A percentile compares a stretch with the other conserved stretches of the same genome.
phyloP scores from a whole-genome alignment of 2,329 filamentous ascomycete species.

The Pseudofabraea citricarpa region DNA sequence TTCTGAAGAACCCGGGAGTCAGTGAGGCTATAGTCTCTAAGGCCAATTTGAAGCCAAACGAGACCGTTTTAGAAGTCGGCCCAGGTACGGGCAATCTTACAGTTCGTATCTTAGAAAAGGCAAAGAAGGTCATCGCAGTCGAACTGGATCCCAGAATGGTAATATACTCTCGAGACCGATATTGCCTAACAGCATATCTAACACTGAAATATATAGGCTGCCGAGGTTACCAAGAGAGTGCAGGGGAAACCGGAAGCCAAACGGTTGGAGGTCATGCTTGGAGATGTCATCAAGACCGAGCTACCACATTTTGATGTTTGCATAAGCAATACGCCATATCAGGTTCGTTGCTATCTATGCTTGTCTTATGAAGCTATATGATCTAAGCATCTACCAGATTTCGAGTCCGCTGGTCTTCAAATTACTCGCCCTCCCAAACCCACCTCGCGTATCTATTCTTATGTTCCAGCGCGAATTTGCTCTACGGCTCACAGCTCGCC shows the following conservation, averaged over 20 bases:
- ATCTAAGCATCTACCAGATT: too few species aligned
- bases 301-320: slow-evolving; percentile 73
- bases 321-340: slow-evolving; percentile 65
- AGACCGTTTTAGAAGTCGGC: slow-evolving; percentile 86
- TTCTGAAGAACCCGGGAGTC: slow-evolving; percentile 87
- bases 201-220: too few species aligned
- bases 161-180: too few species aligned
- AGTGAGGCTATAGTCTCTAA: slow-evolving; percentile 81
- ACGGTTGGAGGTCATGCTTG: slow-evolving; percentile 80
- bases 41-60: slow-evolving; percentile 84
- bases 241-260: slow-evolving; percentile 83
- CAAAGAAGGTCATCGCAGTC: slow-evolving; percentile 76
- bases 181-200: too few species aligned
- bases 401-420: slow-evolving; percentile 86
- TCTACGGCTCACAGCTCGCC: slow-evolving; percentile 79
- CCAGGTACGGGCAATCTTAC: slow-evolving; percentile 88
- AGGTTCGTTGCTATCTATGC: too few species aligned
- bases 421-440: slow-evolving; percentile 74
- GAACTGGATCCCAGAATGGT: slow-evolving; percentile 97
- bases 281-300: slow-evolving; percentile 86
- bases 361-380: too few species aligned
- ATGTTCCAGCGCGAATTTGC: slow-evolving; percentile 98
- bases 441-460: slow-evolving; percentile 79
- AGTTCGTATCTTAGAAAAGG: slow-evolving; percentile 80
- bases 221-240: slow-evolving; percentile 89